Evolutionary conservation across 768 basidiomycete genomes (phyloP), one percentile per base, ranked within the genome.

Genomic region (Auricularia cornea): DNA sequence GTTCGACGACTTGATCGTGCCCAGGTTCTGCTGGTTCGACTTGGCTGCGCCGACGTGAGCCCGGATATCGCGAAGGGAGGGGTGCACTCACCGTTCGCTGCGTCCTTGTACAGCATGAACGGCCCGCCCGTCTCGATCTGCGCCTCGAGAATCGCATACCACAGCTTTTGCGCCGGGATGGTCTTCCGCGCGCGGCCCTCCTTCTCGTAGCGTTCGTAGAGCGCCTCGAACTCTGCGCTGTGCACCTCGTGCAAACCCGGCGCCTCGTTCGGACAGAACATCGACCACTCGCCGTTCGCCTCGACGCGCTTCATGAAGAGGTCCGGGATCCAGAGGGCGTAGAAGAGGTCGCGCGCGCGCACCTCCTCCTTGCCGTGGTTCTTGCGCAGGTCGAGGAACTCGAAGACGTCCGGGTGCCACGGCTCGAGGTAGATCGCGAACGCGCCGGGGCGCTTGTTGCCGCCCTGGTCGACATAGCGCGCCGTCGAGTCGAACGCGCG

Each of bases 41-140:
- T 99, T 99, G 69, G 82, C 92, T 95, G 69, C 1, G 52, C 59
- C 44, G 41, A 18, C 32, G 54, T 40, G 10, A 64, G 44, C 54
- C 61, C 62, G 31, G 32, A 60, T 40, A 33, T 38, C 20, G 44
- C n/a, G 60, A 59, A 30, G 29, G 35, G 35, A 29, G 20, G 20
- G 12, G 29, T 1, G 1, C 11, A 77, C 89, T 62, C 69, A 94
- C 93, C 77, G 74, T 99, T 99, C 64, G 90, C 88, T 44, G 93
- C 84, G 71, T 98, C 96, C 79, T 99, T 99, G 83, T 98, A 99
- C 30, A 92, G 80, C 93, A 98, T 98, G 80, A 98, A 99, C 0
- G 97, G 97, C n/a, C 89, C 89, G 59, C 97, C 97, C 1, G 97
- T 99, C 78, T 99, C 96, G 68, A 96, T 94, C 76, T 99, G 97